A percentile compares a stretch with the other conserved stretches of the same genome.
phyloP scores from a whole-genome alignment of 2,329 filamentous ascomycete genomes.

The Dothideomycetes sp. region DNA sequence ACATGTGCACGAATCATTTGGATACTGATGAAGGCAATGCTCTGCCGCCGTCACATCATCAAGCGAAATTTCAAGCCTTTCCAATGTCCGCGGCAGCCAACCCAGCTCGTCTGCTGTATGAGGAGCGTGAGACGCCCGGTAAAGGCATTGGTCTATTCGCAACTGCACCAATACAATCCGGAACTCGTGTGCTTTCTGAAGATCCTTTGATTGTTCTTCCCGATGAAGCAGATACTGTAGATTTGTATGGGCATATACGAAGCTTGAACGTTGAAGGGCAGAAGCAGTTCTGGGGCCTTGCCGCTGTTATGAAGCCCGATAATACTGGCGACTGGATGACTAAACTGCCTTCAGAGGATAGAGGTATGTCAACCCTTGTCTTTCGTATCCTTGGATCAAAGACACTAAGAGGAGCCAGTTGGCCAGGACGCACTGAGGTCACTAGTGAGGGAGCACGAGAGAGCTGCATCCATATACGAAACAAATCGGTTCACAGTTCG shows the following conservation, averaged over 20 bases:
- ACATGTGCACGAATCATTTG: too few relatives aligned
- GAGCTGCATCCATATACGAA: constrained; percentile 9
- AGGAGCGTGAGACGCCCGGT: constrained; percentile 7
- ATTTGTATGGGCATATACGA: constrained; percentile 5
- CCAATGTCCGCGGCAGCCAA: too few relatives aligned
- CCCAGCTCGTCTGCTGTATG: constrained; percentile 3
- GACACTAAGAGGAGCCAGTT: too few relatives aligned
- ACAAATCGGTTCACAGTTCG: constrained; percentile 12
- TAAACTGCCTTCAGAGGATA: constrained; percentile 5
- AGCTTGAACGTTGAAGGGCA: constrained; percentile 1
- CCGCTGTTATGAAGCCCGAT: constrained; percentile 1
- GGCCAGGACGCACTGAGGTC: too few relatives aligned
- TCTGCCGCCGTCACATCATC: not conserved
- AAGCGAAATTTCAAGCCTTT: too few relatives aligned
- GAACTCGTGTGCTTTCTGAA: constrained; percentile 10
- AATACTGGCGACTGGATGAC: constrained; percentile 9
- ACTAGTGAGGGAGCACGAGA: too few relatives aligned
- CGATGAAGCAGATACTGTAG: constrained; percentile 10
- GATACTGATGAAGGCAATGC: too few relatives aligned
- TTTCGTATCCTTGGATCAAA: not conserved
- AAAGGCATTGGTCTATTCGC: constrained; percentile 11
- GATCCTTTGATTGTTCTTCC: constrained; percentile 8
- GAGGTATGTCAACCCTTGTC: not conserved
- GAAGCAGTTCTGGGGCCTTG: constrained; percentile 9
- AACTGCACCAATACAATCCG: constrained; percentile 5